Conservation (phyloP, 148 eudicot genomes). For the Camellia granthamiana region DNA sequence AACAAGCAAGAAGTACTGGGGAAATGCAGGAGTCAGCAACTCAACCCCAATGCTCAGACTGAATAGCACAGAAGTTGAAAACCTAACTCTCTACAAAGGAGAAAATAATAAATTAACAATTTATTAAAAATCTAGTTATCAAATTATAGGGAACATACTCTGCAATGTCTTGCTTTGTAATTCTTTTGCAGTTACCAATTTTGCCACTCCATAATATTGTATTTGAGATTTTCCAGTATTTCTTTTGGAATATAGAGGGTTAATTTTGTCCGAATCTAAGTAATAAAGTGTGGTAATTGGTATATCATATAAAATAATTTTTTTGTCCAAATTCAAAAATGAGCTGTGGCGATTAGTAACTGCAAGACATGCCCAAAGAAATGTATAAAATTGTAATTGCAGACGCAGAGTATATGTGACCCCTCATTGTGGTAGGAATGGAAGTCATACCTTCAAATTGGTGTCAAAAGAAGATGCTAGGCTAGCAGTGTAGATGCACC, state of each 20-base stretch:
- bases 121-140: background rate
- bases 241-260: background rate
- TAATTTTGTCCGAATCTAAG: background rate
- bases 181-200: constrained; percentile 4
- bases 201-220: background rate
- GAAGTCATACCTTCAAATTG: constrained; percentile 70
- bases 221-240: background rate
- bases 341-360: background rate
- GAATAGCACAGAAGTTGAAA: constrained; percentile 79
- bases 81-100: constrained; percentile 71
- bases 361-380: background rate
- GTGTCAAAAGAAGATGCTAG: constrained; percentile 93
- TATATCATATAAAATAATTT: background rate
- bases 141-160: background rate
- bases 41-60: constrained; percentile 94
- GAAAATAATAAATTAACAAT: constrained; percentile 16
- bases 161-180: background rate
- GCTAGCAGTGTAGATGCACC: constrained; percentile 90
- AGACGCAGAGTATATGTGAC: background rate
- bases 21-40: constrained; percentile 87
- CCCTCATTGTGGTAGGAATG: background rate
- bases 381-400: background rate
- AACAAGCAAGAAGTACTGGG: constrained; percentile 81
- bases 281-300: background rate
- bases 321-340: background rate